Evolutionary conservation across 2,329 filamentous ascomycete genomes (phyloP).

Genomic region (Aureobasidium sp.): DNA sequence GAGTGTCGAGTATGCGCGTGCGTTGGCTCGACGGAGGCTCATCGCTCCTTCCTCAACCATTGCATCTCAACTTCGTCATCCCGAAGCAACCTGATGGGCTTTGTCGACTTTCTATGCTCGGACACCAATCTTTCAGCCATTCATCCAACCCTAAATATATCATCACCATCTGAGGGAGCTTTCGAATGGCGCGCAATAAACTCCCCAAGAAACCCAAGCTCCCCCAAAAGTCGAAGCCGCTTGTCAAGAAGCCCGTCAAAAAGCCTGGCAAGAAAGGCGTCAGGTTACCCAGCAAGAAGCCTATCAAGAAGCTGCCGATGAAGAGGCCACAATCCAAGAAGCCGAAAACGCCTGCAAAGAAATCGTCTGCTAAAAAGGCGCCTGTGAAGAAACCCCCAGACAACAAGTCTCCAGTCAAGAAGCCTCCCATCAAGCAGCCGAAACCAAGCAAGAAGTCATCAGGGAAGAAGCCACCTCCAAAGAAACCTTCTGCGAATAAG

Average conservation of each 20-base stretch:
- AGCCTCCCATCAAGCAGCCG: background rate
- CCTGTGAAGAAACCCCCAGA: background rate
- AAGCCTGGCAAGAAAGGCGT: background rate
- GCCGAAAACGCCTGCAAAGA: background rate
- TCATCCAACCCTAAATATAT: background rate
- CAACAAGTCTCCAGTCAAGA: background rate
- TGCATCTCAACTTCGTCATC: background rate
- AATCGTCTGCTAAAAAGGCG: background rate
- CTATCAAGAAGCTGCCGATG: background rate
- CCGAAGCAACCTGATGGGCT: background rate
- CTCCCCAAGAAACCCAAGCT: background rate
- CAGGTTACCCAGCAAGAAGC: background rate
- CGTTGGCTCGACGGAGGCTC: background rate
- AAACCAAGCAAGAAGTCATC: background rate
- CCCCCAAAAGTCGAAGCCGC: background rate
- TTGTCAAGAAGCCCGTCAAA: background rate
- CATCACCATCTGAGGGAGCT: background rate
- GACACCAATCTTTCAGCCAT: background rate
- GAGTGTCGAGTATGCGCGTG: background rate
- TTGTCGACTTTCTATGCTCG: background rate
- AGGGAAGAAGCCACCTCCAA: background rate
- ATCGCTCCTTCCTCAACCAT: background rate
- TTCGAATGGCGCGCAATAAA: background rate
- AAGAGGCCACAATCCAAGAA: background rate
- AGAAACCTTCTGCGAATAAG: background rate